Evolutionary conservation across 2,329 filamentous ascomycete genomes (phyloP).

Genomic region (Sarocladium kiliense): DNA sequence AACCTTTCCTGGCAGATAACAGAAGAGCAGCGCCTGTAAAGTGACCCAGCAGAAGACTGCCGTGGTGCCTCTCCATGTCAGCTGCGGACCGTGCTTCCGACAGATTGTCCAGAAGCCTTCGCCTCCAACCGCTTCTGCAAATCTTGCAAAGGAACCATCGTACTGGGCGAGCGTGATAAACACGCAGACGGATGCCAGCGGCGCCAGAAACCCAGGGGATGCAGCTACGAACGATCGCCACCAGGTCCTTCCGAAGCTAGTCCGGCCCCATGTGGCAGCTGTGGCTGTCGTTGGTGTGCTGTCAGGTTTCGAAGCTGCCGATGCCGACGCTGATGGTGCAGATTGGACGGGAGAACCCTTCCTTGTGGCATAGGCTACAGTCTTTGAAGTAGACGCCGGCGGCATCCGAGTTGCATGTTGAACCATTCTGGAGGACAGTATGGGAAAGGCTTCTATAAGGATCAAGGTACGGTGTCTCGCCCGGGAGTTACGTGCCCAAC

Average conservation of each 20-base stretch:
- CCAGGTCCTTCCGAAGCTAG: constrained; percentile 19
- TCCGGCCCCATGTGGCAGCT: constrained; percentile 18
- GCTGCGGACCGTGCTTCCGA: constrained; percentile 6
- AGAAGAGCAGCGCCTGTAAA: constrained; percentile 11
- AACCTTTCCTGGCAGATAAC: constrained; percentile 11
- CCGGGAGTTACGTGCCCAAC: no score
- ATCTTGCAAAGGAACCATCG: constrained; percentile 14
- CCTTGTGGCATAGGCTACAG: neutral
- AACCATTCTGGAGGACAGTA: neutral
- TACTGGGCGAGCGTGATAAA: constrained; percentile 19
- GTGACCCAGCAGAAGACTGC: constrained; percentile 10
- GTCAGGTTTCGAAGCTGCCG: neutral
- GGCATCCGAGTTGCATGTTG: neutral
- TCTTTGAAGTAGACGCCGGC: neutral
- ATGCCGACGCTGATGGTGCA: neutral
- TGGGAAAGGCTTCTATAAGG: neutral
- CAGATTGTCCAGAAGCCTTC: constrained; percentile 11
- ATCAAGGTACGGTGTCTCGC: no score
- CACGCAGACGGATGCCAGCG: constrained; percentile 16
- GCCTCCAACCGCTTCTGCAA: constrained; percentile 6
- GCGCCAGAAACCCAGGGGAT: constrained; percentile 18
- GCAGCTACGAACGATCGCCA: constrained; percentile 17
- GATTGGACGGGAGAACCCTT: neutral
- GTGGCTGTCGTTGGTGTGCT: neutral
- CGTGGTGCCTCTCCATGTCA: neutral